Evolutionary conservation across 768 basidiomycete species (phyloP).

Genomic region (Leccinum aurantiacum): DNA sequence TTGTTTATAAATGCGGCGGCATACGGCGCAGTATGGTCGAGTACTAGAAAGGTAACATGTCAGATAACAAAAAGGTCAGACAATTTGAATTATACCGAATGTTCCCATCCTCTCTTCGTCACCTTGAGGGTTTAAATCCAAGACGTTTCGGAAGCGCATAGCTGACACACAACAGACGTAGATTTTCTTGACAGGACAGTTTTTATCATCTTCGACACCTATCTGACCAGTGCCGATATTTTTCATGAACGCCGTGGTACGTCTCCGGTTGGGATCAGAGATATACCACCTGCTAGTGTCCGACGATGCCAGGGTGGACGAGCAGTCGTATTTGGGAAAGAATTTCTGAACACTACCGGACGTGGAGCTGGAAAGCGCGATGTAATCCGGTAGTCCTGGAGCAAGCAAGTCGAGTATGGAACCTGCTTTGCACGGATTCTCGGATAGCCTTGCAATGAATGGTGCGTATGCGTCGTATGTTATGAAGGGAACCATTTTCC

Average conservation of each 20-base stretch:
- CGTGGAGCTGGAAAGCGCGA: slow-evolving; percentile 9
- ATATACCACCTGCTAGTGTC: no score
- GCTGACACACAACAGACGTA: no score
- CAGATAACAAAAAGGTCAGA: not conserved
- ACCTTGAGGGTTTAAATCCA: no score
- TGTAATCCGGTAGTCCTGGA: slow-evolving; percentile 22
- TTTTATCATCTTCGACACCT: not conserved
- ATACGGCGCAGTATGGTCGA: not conserved
- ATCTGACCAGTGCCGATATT: not conserved
- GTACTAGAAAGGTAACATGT: not conserved
- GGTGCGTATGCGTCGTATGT: slow-evolving; percentile 20
- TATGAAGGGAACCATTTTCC: slow-evolving; percentile 10
- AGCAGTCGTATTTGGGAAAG: no score
- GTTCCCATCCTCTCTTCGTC: not conserved
- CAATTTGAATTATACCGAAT: not conserved
- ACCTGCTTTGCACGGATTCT: not conserved
- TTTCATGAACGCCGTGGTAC: slow-evolving; percentile 1
- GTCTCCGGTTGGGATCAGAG: not conserved
- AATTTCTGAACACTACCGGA: no score
- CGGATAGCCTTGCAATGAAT: slow-evolving; percentile 8
- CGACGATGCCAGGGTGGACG: not conserved
- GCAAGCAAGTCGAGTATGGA: no score
- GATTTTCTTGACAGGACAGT: no score
- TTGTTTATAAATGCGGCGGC: not conserved
- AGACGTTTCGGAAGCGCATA: no score